Base-by-base conservation (phyloP, 352 stramenopile species). In the Pythium diclinum region DNA sequence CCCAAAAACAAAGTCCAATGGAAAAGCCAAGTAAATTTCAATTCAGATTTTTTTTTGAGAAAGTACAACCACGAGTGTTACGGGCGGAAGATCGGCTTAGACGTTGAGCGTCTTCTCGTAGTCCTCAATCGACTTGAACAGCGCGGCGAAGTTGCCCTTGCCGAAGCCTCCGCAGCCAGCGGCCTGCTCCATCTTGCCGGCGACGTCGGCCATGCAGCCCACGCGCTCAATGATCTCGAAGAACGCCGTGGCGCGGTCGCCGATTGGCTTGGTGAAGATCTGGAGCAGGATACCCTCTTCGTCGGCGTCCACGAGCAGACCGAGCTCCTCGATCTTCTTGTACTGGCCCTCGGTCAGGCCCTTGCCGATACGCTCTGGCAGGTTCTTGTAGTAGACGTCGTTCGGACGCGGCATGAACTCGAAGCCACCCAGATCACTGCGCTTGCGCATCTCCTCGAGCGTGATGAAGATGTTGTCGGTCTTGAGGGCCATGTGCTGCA, bases 401-500 rank as follows among this genome's bases (percentile, higher is more conserved):
- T 83, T 88, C 17, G 94, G 94, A 4, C 80, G 67, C 10, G 85
- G 87, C 85, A 94, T 94, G 71, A 94, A 94, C 68, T 94, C 85
- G 56, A 94, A 94, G 46, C 85, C 85, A 17, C 85, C 85, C 16
- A 88, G 36, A 59, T 80, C 68, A 56, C 80, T 91, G 56, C 85
- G 73, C 74, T 88, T 83, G 55, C 79, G 81, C 83, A 94, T 94
- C 61, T 91, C 66, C 48, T 63, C 74, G 58, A 98, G 75, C 14
- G 95, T 98, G 23, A 85, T 69, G 73, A 99, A 98, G 64, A 99
- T 98, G 75, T 99, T 94, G 72, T 95, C 73, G 2, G 94, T 98
- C 74, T 98, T 98, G 55, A 98, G 81, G n/a, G 95, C 95, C 73
- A 99, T 93, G 82, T 99, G 95, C 82, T 99, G 96, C 42, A 99